Conservation (phyloP, 2,329 filamentous ascomycete species). For the Pezicula neosporulosa region DNA sequence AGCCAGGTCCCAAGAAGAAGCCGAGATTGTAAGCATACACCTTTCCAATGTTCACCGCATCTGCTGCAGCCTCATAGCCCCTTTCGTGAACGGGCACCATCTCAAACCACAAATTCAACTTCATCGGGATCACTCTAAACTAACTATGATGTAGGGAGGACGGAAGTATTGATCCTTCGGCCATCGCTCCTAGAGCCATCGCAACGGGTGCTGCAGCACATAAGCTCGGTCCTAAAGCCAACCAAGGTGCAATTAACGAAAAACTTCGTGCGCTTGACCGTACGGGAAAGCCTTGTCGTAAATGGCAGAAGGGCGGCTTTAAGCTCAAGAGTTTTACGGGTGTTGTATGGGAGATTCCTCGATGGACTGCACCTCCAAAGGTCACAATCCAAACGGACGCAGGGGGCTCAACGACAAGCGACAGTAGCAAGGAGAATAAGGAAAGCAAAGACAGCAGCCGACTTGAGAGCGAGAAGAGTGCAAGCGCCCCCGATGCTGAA, state of each 20-base stretch:
- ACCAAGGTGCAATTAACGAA: conserved; percentile 96
- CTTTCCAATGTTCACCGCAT: neutral
- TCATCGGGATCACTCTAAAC: conserved; percentile 13
- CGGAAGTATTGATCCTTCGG: conserved; percentile 56
- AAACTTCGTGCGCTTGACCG: conserved; percentile 91
- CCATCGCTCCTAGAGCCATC: conserved; percentile 37
- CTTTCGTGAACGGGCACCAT: neutral
- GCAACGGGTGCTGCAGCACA: conserved; percentile 47
- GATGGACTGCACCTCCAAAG: conserved; percentile 76
- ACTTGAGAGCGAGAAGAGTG: conserved; percentile 54
- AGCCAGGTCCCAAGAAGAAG: conserved; percentile 97
- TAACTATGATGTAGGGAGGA: conserved; percentile 50
- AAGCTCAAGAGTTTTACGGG: conserved; percentile 91
- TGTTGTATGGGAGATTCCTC: conserved; percentile 73
- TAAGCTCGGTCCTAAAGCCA: conserved; percentile 94
- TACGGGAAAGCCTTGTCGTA: conserved; percentile 85
- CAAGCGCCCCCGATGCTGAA: conserved; percentile 56
- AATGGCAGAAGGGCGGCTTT: conserved; percentile 83
- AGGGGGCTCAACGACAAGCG: conserved; percentile 41
- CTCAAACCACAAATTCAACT: neutral
- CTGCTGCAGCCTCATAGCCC: neutral
- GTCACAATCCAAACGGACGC: conserved; percentile 39
- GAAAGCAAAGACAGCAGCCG: conserved; percentile 55
- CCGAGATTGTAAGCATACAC: conserved; percentile 73
- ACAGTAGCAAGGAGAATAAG: conserved; percentile 63